A percentile compares a stretch with the other conserved stretches of the same genome.
phyloP scores from a whole-genome alignment of 257 asterid genomes.

The Plantago ovata region DNA sequence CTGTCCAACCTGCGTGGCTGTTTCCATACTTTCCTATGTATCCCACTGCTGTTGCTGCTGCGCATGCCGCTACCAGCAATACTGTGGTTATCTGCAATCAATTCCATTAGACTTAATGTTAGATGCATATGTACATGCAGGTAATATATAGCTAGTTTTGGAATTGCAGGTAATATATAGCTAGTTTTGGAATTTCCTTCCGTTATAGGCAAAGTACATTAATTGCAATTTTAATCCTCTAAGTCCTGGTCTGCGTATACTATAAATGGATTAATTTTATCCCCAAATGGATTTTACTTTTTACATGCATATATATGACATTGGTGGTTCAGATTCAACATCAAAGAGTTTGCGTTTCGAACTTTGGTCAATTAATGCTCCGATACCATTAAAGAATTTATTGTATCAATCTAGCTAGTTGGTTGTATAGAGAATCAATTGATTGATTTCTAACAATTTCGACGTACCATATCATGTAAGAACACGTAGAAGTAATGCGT shows the following conservation, averaged over 20 bases:
- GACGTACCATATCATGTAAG: conserved; percentile 66
- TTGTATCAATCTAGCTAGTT: not conserved
- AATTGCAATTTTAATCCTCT: too few relatives aligned
- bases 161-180: too few relatives aligned
- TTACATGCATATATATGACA: not conserved
- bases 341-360: too few relatives aligned
- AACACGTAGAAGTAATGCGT: conserved; percentile 41
- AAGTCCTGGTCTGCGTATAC: too few relatives aligned
- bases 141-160: too few relatives aligned
- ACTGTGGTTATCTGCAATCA: conserved; percentile 31
- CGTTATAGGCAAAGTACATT: too few relatives aligned
- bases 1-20: conserved; percentile 47
- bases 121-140: too few relatives aligned
- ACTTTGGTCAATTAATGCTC: too few relatives aligned
- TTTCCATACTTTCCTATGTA: conserved; percentile 59
- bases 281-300: not conserved
- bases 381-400: not conserved
- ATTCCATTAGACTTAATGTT: too few relatives aligned
- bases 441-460: too few relatives aligned
- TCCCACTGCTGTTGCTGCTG: conserved; percentile 47
- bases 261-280: not conserved
- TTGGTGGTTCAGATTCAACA: not conserved
- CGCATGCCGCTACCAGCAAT: conserved; percentile 51
- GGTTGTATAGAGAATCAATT: not conserved
- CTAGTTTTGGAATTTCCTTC: too few relatives aligned